These are phyloP conservation scores for Ambrosiella beaveri DNA, from an alignment of 2,329 filamentous ascomycete genomes.

Conservation along the genomic window DNA sequence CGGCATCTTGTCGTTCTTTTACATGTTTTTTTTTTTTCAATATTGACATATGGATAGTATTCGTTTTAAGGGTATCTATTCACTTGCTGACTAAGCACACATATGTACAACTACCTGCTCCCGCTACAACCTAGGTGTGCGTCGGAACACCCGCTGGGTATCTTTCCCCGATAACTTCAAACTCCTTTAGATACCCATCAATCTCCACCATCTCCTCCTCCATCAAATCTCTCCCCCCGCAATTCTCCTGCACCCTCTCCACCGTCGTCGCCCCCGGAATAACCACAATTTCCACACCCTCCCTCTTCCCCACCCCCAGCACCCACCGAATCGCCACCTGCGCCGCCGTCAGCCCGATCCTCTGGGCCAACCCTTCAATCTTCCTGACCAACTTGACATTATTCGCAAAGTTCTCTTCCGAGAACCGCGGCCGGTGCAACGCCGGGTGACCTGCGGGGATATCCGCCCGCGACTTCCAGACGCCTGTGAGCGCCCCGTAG, in stretches of 20 bases:
- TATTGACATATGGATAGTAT: too few relatives aligned
- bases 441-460: conserved; percentile 34
- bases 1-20: too few relatives aligned
- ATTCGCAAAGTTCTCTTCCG: conserved; percentile 41
- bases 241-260: conserved; percentile 43
- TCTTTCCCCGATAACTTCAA: conserved; percentile 30
- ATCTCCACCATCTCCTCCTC: conserved; percentile 34
- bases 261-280: conserved; percentile 47
- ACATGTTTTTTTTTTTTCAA: too few relatives aligned
- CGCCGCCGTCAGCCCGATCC: conserved; percentile 41
- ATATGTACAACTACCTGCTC: neutral
- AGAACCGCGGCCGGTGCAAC: conserved; percentile 38
- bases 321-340: conserved; percentile 54
- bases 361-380: conserved; percentile 38
- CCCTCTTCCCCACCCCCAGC: conserved; percentile 30
- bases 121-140: conserved; percentile 21
- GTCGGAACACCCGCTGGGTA: conserved; percentile 25
- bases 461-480: conserved; percentile 35
- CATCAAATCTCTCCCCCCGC: conserved; percentile 29
- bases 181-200: conserved; percentile 29
- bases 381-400: conserved; percentile 46
- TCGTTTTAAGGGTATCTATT: too few relatives aligned
- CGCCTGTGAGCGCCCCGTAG: conserved; percentile 36
- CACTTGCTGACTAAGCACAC: neutral
- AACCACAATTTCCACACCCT: conserved; percentile 42